Evolutionary conservation across 129 eudicot genomes (phyloP).

Genomic region (Escallonia rubra): DNA sequence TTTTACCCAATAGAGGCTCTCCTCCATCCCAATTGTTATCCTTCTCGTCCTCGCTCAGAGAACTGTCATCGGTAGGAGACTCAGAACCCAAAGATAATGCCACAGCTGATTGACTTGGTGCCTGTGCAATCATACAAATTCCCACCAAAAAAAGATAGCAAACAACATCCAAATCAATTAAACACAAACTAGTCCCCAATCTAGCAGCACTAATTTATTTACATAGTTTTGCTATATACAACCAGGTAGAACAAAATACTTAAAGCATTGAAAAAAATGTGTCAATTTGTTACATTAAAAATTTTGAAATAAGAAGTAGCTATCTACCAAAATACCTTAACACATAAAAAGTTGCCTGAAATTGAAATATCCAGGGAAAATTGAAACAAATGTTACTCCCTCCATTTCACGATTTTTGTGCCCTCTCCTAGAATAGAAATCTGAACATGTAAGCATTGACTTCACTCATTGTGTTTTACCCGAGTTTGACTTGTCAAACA

Average conservation of each 20-base stretch:
- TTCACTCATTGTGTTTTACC: too few relatives aligned
- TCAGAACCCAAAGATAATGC: slow-evolving; percentile 60
- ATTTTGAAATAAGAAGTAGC: too few relatives aligned
- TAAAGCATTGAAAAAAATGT: neutral
- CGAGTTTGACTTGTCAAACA: too few relatives aligned
- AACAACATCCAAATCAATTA: neutral
- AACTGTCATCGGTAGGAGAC: slow-evolving; percentile 26
- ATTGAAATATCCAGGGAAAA: too few relatives aligned
- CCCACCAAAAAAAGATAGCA: neutral
- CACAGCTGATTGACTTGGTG: slow-evolving; percentile 44
- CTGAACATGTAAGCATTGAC: too few relatives aligned
- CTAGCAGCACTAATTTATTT: too few relatives aligned
- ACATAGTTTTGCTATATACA: too few relatives aligned
- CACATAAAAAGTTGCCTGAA: neutral
- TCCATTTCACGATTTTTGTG: too few relatives aligned
- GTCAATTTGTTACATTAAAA: too few relatives aligned
- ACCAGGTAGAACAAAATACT: neutral
- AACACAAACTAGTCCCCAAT: neutral
- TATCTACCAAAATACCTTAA: neutral
- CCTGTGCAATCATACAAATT: slow-evolving; percentile 28
- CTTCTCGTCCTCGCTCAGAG: slow-evolving; percentile 33
- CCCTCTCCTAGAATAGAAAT: too few relatives aligned
- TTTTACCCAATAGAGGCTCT: slow-evolving; percentile 14
- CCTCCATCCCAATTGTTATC: slow-evolving; percentile 29
- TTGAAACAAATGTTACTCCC: too few relatives aligned